Base-by-base conservation (phyloP, 768 basidiomycete species). In the Dioszegia crocea region DNA sequence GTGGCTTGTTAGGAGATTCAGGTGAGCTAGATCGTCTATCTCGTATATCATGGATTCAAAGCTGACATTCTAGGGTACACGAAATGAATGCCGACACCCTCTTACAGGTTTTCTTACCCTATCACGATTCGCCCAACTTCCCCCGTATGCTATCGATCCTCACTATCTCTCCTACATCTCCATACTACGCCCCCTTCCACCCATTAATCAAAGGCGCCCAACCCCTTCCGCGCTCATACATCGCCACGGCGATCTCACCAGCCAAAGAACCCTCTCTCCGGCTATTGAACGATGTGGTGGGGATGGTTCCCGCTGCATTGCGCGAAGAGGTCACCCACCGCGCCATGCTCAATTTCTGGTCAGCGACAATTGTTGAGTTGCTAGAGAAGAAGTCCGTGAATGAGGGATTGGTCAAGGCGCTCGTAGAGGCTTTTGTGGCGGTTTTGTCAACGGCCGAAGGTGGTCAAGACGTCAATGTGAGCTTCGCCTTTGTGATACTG, bases 81-180 rank as follows among this genome's bases (percentile, higher is more conserved):
- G 92, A 98, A 74, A 91, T 97, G 80, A 96, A 98, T 68, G 82
- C 93, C 54, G 83, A 87, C 54, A 82, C 83, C 23, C 72, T 92
- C 26, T 81, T 98, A 5, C 78, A 85, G 8, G 80, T 91, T 23
- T 98, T 98, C 77, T 79, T 97, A 29, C 96, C 96, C 0, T 97
- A 94, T 73, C 91, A 98, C 69, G 90, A 93, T 65, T 88, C 93
- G 4, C 86, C 89, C 0, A 91, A 97, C 74, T 98, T 98, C 76
- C 83, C 87, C 9, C 94, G 96, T 67, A 89, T 97, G 82, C 80
- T 96, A 24, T 84, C 88, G 1, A 91, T 99, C 66, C 79, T 97
- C 53, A 82, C 61, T 36, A 40, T 66, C 23, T 44, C 66, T 4
- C 44, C 59, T 9, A 59, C 64, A 2, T 70, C 69, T 11, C 57